A percentile compares a stretch with the other conserved stretches of the same genome.
Conservation (phyloP, 1,284 basidiomycete species). For the Leccinum subspadiceum region DNA sequence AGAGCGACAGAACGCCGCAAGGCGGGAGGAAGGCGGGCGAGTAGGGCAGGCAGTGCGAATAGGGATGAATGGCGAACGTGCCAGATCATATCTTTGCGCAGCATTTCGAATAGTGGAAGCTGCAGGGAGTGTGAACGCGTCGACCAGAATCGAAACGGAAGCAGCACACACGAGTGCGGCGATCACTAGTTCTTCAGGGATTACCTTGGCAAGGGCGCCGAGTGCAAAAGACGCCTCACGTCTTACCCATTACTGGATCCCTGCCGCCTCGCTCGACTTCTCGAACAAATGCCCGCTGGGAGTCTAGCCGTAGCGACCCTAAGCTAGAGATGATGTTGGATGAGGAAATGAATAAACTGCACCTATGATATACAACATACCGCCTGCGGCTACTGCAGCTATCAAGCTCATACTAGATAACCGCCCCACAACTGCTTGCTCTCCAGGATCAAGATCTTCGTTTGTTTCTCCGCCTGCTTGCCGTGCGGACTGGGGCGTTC, state of each 20-base stretch:
- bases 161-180: slow-evolving; percentile 58
- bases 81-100: slow-evolving; percentile 73
- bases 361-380: slow-evolving; percentile 39
- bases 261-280: slow-evolving; percentile 80
- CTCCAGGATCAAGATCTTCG: slow-evolving; percentile 40
- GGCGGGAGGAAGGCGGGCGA: slow-evolving; percentile 58
- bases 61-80: slow-evolving; percentile 90
- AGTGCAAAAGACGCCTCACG: slow-evolving; percentile 90
- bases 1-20: slow-evolving; percentile 64
- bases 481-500: slow-evolving; percentile 13
- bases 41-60: slow-evolving; percentile 81
- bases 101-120: slow-evolving; percentile 77
- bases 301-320: slow-evolving; percentile 65
- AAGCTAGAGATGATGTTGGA: slow-evolving; percentile 10
- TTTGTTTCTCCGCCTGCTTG: slow-evolving; percentile 22
- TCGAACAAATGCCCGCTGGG: slow-evolving; percentile 68
- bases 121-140: slow-evolving; percentile 30
- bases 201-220: slow-evolving; percentile 84
- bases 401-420: slow-evolving; percentile 93
- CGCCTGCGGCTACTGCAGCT: slow-evolving; percentile 77
- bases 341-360: slow-evolving; percentile 2
- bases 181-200: slow-evolving; percentile 68
- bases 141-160: slow-evolving; percentile 8
- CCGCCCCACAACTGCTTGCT: slow-evolving; percentile 83
- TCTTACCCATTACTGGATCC: slow-evolving; percentile 83